Evolutionary conservation across 306 rosid genomes (phyloP), one percentile per base, ranked within the genome.

Genomic region (Pyrus bretschneideri): DNA sequence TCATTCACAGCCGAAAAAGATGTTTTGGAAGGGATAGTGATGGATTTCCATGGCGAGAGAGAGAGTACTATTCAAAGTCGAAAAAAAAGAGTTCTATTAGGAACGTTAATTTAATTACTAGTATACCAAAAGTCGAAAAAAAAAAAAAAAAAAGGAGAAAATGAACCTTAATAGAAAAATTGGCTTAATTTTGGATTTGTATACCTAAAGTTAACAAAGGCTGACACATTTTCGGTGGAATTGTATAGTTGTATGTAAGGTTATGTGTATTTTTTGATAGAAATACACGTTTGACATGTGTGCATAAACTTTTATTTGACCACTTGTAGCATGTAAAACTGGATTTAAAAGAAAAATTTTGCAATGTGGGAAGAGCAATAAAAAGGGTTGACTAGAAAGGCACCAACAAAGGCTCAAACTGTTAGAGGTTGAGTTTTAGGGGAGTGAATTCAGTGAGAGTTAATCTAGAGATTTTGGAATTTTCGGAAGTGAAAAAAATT

Each of bases 1-100:
- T 76, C 77, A 4, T 33, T 76, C 7, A 23, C 75, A 61, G 74
- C 75, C 35, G 31, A 75, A 33, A 75, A 68, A 21, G 77, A 70
- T 17, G 3, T 31, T 33, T 65, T 33, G 44, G 64, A 58, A 8
- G 31, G 27, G 74, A 27, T 63, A 76, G 78, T 57, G 74, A 75
- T 54, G 54, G 89, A 88, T 85, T 54, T 75, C 78, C 22, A 17
- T 21, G 29, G 49, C 27, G 22, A 68, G 64, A 9, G 57, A 71
- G 63, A 40, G 35, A 33, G 19, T 33, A 5, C 6, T 33, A 33
- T 33, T 33, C 35, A 33, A 33, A 33, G 35, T 33, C 1, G 35
- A 33, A 33, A 33, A 5, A 31, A 33, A 33, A 33, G 33, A 33
- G 35, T 31, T 31, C 35, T 4, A 31, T 31, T 31, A 31, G 35